These are phyloP conservation scores for Petunia axillaris DNA, from an alignment of 257 asterid genomes.

Conservation along the genomic window DNA sequence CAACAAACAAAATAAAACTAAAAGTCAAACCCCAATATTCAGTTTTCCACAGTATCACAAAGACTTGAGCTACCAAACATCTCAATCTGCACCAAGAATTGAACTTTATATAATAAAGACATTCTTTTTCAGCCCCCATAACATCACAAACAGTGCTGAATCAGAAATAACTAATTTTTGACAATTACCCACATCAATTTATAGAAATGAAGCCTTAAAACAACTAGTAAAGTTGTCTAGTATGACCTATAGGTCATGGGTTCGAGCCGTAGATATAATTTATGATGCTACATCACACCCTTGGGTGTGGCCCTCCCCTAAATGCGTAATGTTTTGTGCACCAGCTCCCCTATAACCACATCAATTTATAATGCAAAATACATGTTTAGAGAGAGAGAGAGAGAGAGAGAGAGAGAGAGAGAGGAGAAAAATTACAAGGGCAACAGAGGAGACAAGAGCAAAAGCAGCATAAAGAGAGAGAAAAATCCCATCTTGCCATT, in stretches of 20 bases:
- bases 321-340: too few species aligned
- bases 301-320: too few species aligned
- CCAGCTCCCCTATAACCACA: too few species aligned
- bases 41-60: neutral
- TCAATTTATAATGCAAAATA: neutral
- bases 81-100: neutral
- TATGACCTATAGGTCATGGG: too few species aligned
- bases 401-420: neutral
- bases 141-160: neutral
- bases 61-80: conserved; percentile 1
- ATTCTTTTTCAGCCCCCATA: neutral
- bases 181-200: neutral
- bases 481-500: conserved; percentile 93
- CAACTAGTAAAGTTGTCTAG: too few species aligned
- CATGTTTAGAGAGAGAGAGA: neutral
- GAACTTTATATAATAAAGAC: neutral
- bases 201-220: too few species aligned
- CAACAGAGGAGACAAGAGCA: conserved; percentile 78
- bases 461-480: conserved; percentile 71
- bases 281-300: too few species aligned
- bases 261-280: too few species aligned
- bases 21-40: neutral
- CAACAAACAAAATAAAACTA: neutral
- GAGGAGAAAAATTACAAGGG: conserved; percentile 52
- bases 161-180: neutral